Conservation (phyloP, 2,329 filamentous ascomycete species). For the Nannizzia gypsea region DNA sequence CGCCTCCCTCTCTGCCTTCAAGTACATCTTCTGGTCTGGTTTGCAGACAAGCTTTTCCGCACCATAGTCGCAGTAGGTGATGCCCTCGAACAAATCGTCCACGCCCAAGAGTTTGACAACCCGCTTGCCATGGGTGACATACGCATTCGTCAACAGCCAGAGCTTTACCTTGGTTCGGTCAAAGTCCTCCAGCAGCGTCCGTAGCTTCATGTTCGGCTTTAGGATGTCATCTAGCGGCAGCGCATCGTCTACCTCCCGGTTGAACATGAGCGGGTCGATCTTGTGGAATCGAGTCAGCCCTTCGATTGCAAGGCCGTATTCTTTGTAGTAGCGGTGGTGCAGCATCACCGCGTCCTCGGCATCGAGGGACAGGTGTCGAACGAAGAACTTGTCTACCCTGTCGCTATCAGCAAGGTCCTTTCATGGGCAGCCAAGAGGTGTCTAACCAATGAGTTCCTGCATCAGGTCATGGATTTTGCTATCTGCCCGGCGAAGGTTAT, state of each 20-base stretch:
- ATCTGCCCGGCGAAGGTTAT: slow-evolving; percentile 33
- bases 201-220: slow-evolving; percentile 62
- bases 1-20: slow-evolving; percentile 79
- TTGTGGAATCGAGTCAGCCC: slow-evolving; percentile 87
- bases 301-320: slow-evolving; percentile 94
- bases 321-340: slow-evolving; percentile 85
- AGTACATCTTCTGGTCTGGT: slow-evolving; percentile 69
- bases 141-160: slow-evolving; percentile 96
- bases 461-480: slow-evolving; percentile 79
- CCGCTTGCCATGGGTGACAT: slow-evolving; percentile 71
- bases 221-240: slow-evolving; percentile 77
- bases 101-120: slow-evolving; percentile 71
- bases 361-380: slow-evolving; percentile 59
- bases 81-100: slow-evolving; percentile 83
- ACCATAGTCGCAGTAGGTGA: slow-evolving; percentile 88
- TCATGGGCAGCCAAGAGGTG: neutral
- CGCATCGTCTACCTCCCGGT: slow-evolving; percentile 86
- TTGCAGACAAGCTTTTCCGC: slow-evolving; percentile 70
- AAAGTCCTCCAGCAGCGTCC: slow-evolving; percentile 66
- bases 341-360: slow-evolving; percentile 71
- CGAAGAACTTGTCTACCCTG: slow-evolving; percentile 45
- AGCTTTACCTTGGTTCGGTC: slow-evolving; percentile 72
- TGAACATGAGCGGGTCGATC: slow-evolving; percentile 91
- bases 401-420: neutral
- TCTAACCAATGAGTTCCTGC: slow-evolving; percentile 59